A percentile compares a stretch with the other conserved stretches of the same genome.
phyloP scores from a whole-genome alignment of 2,329 filamentous ascomycete species.

The Ploettnerulaceae sp. region DNA sequence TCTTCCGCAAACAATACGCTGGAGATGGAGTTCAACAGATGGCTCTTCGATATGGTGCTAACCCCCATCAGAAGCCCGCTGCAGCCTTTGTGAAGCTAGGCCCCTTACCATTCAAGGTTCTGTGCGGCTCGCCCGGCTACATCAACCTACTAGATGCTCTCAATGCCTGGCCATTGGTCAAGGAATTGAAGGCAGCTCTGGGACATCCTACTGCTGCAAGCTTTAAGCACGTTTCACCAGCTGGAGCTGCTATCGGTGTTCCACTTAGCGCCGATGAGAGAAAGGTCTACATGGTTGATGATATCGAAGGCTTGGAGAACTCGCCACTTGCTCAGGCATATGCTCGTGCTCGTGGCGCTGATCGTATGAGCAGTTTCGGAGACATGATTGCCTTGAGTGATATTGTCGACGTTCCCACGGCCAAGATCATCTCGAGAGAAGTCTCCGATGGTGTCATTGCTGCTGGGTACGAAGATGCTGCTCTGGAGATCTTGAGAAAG shows the following conservation, averaged over 20 bases:
- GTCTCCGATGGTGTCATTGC: constrained; percentile 97
- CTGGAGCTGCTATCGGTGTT: constrained; percentile 89
- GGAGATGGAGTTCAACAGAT: constrained; percentile 77
- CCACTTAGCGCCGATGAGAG: constrained; percentile 82
- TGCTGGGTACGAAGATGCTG: constrained; percentile 77
- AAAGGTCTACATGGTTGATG: constrained; percentile 98
- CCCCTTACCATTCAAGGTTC: constrained; percentile 88
- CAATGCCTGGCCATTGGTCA: constrained; percentile 95
- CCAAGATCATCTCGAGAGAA: constrained; percentile 96
- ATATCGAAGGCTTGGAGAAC: constrained; percentile 81
- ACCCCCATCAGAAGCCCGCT: constrained; percentile 97
- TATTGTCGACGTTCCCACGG: constrained; percentile 84
- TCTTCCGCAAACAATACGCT: constrained; percentile 97
- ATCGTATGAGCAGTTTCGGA: constrained; percentile 98
- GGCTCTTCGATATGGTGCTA: constrained; percentile 87
- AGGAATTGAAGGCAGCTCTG: constrained; percentile 87
- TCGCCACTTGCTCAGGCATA: constrained; percentile 91
- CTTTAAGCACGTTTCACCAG: constrained; percentile 98
- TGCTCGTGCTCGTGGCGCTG: constrained; percentile 87
- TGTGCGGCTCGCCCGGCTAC: constrained; percentile 86
- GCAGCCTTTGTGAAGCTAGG: constrained; percentile 71
- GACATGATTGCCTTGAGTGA: constrained; percentile 93
- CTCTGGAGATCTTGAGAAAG: constrained; percentile 87
- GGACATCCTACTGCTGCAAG: constrained; percentile 87
- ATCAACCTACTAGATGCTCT: constrained; percentile 96